Percentiles rank a stretch among this genome's conserved stretches.
These are phyloP conservation scores for Hansenula lynferdii DNA, from an alignment of 1,139 yeast genomes.

Conservation along the genomic window DNA sequence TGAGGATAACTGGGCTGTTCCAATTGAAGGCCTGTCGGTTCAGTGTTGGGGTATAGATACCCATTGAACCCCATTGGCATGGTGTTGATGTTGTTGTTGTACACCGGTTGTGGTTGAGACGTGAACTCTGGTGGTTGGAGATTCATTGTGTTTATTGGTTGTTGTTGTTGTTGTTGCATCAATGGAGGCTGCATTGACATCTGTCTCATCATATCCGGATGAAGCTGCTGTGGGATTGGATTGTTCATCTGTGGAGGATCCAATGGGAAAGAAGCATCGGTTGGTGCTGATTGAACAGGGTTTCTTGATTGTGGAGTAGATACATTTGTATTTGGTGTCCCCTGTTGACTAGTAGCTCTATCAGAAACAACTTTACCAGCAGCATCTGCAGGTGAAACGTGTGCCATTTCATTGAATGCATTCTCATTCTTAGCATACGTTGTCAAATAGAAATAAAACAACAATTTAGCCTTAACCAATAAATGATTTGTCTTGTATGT, in stretches of 20 bases:
- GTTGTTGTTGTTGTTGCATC: no score
- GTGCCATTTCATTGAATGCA: conserved; percentile 16
- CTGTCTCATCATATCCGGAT: no score
- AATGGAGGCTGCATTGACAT: no score
- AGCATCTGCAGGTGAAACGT: conserved; percentile 11
- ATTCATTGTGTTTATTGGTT: no score
- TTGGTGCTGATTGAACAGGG: no score
- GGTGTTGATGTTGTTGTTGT: not conserved
- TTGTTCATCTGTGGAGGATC: no score
- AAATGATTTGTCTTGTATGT: conserved; percentile 16
- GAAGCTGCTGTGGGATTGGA: no score
- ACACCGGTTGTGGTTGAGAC: no score
- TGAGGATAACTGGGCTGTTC: conserved; percentile 11
- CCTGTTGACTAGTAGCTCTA: no score
- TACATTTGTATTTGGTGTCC: not conserved
- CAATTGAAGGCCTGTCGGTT: conserved; percentile 4
- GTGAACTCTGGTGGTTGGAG: not conserved
- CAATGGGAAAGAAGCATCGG: no score
- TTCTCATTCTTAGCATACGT: conserved; percentile 23
- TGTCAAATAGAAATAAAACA: conserved; percentile 21
- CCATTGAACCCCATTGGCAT: not conserved
- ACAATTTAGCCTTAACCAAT: conserved; percentile 16
- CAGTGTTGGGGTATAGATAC: no score
- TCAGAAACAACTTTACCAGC: conserved; percentile 9
- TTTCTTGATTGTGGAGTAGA: no score